These are phyloP conservation scores for Sphaerulina populicola DNA, from an alignment of 2,329 filamentous ascomycete species.

Conservation along the genomic window DNA sequence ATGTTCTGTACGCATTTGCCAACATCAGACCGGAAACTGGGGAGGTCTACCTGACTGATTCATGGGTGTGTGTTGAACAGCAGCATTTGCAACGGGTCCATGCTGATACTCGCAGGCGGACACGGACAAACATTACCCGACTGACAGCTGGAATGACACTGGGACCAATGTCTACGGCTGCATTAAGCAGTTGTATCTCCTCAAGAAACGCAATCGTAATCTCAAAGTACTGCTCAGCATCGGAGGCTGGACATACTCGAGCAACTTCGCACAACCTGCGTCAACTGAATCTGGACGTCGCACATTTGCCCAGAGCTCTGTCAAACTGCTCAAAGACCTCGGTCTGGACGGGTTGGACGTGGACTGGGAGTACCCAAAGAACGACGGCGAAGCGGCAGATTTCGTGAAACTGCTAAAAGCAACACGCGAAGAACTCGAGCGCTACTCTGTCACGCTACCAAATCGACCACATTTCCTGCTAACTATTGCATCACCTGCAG, in stretches of 20 bases:
- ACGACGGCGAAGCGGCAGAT: constrained; percentile 35
- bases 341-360: constrained; percentile 55
- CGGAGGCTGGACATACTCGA: constrained; percentile 70
- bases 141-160: constrained; percentile 55
- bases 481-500: constrained; percentile 40
- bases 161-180: constrained; percentile 70
- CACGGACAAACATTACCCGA: constrained; percentile 57
- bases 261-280: constrained; percentile 65
- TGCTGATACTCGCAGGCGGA: constrained; percentile 44
- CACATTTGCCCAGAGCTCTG: constrained; percentile 61
- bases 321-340: constrained; percentile 67
- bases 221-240: constrained; percentile 76
- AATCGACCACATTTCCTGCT: constrained; percentile 37
- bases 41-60: constrained; percentile 65
- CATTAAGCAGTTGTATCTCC: constrained; percentile 65
- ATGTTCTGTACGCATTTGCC: constrained; percentile 85
- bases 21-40: constrained; percentile 72
- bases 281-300: constrained; percentile 54
- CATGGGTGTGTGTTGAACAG: constrained; percentile 35
- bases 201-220: constrained; percentile 68
- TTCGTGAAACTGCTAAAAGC: constrained; percentile 36
- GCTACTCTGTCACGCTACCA: constrained; percentile 33
- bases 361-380: constrained; percentile 44
- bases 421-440: constrained; percentile 35
- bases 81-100: neutral